Base-by-base conservation (phyloP, 495 filamentous ascomycete species). In the Talaromyces wortmannii region DNA sequence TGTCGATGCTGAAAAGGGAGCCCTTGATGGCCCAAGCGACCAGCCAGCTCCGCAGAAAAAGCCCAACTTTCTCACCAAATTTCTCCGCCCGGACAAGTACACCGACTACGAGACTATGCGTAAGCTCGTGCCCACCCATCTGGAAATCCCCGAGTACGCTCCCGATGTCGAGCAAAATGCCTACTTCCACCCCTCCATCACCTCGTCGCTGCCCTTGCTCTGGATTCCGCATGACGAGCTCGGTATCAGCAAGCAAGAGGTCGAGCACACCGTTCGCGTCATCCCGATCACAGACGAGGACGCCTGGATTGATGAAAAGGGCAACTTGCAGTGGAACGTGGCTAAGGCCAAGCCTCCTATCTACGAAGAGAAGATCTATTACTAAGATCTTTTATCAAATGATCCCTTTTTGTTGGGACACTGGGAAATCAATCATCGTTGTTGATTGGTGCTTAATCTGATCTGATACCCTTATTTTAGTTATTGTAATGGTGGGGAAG, bases 211-310 rank as follows among this genome's bases (percentile, higher is more conserved):
- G 1, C 88, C 89, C 18, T 68, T 92, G 42, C 75, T 97, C 30
- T 96, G 92, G 92, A 85, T 97, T 55, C 89, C 91, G 6, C 76
- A 78, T 48, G 92, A 97, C 62, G 68, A 77, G 1, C 74, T 85
- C 55, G 92, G 92, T 48, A 78, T 96, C 43, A 88, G 83, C 44
- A 78, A 76, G 67, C 85, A 92, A 70, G 92, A 96, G 74, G 74
- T 91, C 47, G 73, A 73, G 15, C 86, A 91, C 62, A 88, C 85
- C 13, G 72, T 75, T 59, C 80, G 78, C 56, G 84, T 88, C 43
- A 87, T 96, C 48, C 78, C 82, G 4, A 91, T 90, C 59, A 91
- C 87, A 0, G 90, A 97, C 68, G 87, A 95, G 63, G 89, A 87
- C 18, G 88, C 90, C 36, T 83, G 77, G 58, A 71, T 97, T 48